Evolutionary conservation across 495 filamentous ascomycete genomes (phyloP).

Genomic region (Halenospora varia): DNA sequence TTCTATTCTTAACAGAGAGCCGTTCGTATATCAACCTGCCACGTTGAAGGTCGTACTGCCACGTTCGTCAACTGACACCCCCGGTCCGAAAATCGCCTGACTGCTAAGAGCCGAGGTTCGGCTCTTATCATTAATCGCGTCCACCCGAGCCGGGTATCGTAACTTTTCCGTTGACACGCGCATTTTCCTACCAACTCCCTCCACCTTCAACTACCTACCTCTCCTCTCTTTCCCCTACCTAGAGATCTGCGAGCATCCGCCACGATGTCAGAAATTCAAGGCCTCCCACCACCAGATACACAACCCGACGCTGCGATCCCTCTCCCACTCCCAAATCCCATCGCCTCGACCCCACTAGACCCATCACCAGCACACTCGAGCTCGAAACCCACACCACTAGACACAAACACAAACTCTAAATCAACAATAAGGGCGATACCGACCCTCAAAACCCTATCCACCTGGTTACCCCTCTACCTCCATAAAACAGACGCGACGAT

Average conservation of each 20-base stretch:
- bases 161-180: not conserved
- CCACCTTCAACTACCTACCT: not conserved
- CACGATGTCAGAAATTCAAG: conserved; percentile 19
- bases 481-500: conserved; percentile 41
- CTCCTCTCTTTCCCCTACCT: not conserved
- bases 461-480: conserved; percentile 30
- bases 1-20: too few relatives aligned
- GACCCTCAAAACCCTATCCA: conserved; percentile 18
- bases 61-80: too few relatives aligned
- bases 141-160: not conserved
- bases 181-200: not conserved
- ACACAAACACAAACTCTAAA: too few relatives aligned
- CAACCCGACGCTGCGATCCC: conserved; percentile 22
- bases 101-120: not conserved
- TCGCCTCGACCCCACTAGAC: conserved; percentile 9
- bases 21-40: too few relatives aligned
- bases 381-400: too few relatives aligned
- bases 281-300: conserved; percentile 12
- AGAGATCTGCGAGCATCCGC: not conserved
- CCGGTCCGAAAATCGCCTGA: too few relatives aligned
- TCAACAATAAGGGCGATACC: too few relatives aligned
- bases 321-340: not conserved
- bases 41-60: too few relatives aligned
- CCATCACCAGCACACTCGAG: too few relatives aligned
- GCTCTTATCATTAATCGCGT: not conserved